Conservation (phyloP, 306 rosid species). For the Quercus suber region DNA sequence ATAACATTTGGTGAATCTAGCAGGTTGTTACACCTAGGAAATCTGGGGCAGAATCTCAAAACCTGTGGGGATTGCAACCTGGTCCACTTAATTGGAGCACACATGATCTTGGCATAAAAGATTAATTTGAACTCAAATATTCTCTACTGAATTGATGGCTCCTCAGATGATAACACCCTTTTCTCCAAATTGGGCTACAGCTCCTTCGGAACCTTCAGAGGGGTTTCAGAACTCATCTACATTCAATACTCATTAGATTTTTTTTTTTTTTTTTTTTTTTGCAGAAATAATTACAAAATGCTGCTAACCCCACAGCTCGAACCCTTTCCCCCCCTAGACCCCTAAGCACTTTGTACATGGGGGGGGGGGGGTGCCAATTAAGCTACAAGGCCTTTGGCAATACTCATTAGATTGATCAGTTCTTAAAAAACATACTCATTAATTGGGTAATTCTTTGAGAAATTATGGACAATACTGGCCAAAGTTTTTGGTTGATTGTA, state of each 20-base stretch:
- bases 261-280: too few species aligned
- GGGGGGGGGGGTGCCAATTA: accelerated
- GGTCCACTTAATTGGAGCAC: too few species aligned
- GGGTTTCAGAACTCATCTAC: not conserved
- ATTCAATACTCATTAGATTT: not conserved
- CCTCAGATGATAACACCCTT: not conserved
- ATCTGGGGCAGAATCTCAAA: too few species aligned
- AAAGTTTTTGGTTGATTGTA: not conserved
- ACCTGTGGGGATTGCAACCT: too few species aligned
- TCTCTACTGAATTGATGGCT: not conserved
- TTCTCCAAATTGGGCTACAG: not conserved
- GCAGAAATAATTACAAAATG: too few species aligned
- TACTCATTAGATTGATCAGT: not conserved
- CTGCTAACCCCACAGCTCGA: too few species aligned
- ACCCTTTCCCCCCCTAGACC: too few species aligned
- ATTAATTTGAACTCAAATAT: not conserved
- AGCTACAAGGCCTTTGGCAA: not conserved
- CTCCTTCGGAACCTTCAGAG: not conserved
- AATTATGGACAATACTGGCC: not conserved
- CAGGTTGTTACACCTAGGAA: too few species aligned
- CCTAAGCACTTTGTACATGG: too few species aligned
- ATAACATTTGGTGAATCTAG: too few species aligned
- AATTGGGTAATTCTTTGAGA: not conserved
- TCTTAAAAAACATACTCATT: not conserved
- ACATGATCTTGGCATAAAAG: too few species aligned